Evolutionary conservation across 257 asterid genomes (phyloP), one percentile per base, ranked within the genome.

Genomic region (Nicotiana sylvestris): DNA sequence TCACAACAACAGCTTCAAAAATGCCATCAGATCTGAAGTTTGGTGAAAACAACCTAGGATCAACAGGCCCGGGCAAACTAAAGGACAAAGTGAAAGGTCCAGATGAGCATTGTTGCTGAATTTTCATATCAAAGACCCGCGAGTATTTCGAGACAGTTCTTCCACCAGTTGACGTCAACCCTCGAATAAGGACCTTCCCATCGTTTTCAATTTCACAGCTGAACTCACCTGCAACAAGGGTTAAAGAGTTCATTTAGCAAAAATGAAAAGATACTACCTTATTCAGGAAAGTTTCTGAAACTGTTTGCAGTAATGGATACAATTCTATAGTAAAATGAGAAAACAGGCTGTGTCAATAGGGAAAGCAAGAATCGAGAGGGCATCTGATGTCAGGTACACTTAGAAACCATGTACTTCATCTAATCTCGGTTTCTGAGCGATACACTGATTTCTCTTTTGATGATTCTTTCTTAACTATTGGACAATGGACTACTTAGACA

Each of bases 31-130:
- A 84, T 86, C 95, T 85, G 87, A 91, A 93, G 80, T 58, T 82
- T 81, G 94, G 94, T 53, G 87, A 58, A 64, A 92, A 86, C 84
- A 93, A 72, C 86, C 92, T 90, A 0, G 98, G 97, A 83, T 95
- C 98, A 58, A 95, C 97, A 21, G 97, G 93, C 51, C 98, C 98
- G 0, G 98, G 98, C 65, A 95, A 94, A 12, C 86, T 85, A 89
- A 95, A 95, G 82, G 86, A 92, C 58, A 95, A 85, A 7, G 85
- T 85, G 90, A 95, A 95, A 46, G 98, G 92, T 79, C 98, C 98
- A 9, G 98, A 92, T 6, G 92, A 91, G 81, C 95, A 91, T 83
- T 88, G 97, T 76, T 90, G 96, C 88, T 90, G 98, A 83, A 86
- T 82, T 84, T 88, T 95, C 97, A 95, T 93, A 67, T 87, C 84